phyloP scores from a whole-genome alignment of 1,284 basidiomycete species.

The Ustilago sp. region DNA sequence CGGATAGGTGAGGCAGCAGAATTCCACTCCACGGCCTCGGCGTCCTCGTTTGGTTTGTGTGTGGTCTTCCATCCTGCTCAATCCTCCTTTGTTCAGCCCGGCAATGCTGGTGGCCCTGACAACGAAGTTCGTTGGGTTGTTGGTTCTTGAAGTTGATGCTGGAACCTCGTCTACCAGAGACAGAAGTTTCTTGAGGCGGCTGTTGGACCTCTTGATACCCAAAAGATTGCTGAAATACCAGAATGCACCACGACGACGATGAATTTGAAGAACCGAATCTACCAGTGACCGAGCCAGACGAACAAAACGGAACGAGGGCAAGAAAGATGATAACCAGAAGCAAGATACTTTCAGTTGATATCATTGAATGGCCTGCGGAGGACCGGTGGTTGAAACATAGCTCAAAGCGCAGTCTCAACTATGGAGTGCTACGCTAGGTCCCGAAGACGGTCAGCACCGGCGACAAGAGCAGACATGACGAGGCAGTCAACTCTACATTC shows the following conservation, averaged over 20 bases:
- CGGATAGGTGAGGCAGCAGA: conserved; percentile 51
- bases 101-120: no score
- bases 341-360: background rate
- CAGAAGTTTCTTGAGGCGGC: conserved; percentile 12
- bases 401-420: conserved; percentile 10
- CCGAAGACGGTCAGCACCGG: background rate
- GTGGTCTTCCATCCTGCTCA: conserved; percentile 9
- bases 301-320: background rate
- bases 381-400: background rate
- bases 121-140: background rate
- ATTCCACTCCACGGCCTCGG: conserved; percentile 33
- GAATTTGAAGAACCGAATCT: conserved; percentile 14
- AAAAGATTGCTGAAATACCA: conserved; percentile 23
- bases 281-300: conserved; percentile 30
- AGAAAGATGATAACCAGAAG: conserved; percentile 7
- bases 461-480: background rate
- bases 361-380: background rate
- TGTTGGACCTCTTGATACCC: conserved; percentile 3
- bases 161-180: conserved; percentile 22
- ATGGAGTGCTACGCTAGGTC: background rate
- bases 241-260: conserved; percentile 19
- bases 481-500: conserved; percentile 1
- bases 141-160: conserved; percentile 1
- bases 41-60: background rate
- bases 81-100: background rate